These are phyloP conservation scores for Pueraria montana DNA, from an alignment of 306 rosid species.

Conservation along the genomic window DNA sequence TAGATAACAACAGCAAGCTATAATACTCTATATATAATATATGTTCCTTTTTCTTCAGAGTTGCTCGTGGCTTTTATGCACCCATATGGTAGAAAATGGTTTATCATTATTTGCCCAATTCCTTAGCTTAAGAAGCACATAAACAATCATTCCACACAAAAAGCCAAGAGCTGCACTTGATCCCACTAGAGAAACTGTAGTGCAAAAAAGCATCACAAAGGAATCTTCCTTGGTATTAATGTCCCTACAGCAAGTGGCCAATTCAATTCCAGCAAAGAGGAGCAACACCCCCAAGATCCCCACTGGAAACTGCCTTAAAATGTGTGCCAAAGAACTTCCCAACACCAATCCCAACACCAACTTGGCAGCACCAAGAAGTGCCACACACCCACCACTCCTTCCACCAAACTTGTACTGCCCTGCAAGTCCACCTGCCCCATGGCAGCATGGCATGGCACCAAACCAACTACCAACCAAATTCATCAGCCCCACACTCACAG, in stretches of 20 bases:
- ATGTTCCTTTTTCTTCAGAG: background rate
- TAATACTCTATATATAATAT: background rate
- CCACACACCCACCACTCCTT: slow-evolving; percentile 83
- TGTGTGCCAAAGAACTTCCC: slow-evolving; percentile 66
- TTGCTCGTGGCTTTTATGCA: background rate
- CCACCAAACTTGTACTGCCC: slow-evolving; percentile 85
- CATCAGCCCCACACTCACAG: slow-evolving; percentile 78
- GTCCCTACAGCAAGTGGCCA: slow-evolving; percentile 75
- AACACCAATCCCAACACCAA: slow-evolving; percentile 64
- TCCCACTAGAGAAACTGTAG: slow-evolving; percentile 68
- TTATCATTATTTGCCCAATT: slow-evolving; percentile 46
- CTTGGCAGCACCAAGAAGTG: slow-evolving; percentile 67
- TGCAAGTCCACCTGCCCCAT: slow-evolving; percentile 83
- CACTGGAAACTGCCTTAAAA: slow-evolving; percentile 61
- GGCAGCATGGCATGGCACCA: slow-evolving; percentile 86
- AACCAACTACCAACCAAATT: slow-evolving; percentile 77
- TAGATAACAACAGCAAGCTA: background rate
- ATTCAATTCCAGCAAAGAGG: slow-evolving; percentile 74
- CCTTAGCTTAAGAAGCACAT: slow-evolving; percentile 61
- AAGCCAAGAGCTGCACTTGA: slow-evolving; percentile 76
- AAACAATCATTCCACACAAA: slow-evolving; percentile 54
- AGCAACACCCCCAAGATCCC: slow-evolving; percentile 75
- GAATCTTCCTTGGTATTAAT: slow-evolving; percentile 66
- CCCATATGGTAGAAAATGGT: slow-evolving; percentile 45
- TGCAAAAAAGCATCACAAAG: slow-evolving; percentile 68